Percentiles rank a stretch among this genome's conserved stretches.
Conservation (phyloP, 2,329 filamentous ascomycete species). For the Tolypocladium nubicola region DNA sequence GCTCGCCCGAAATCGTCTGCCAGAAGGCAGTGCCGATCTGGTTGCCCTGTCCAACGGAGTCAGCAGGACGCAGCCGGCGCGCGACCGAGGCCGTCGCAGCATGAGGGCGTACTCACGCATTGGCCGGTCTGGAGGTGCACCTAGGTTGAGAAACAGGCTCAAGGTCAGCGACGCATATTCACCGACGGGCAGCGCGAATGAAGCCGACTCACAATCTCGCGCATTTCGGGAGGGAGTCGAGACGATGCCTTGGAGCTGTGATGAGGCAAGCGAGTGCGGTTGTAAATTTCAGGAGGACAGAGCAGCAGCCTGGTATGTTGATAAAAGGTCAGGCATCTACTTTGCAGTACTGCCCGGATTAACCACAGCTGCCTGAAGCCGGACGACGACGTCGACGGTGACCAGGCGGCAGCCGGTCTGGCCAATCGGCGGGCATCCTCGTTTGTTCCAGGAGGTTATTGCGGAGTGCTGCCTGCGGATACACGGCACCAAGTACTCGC, state of each 20-base stretch:
- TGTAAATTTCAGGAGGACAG: not conserved
- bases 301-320: not conserved
- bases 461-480: not conserved
- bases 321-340: not conserved
- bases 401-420: not conserved
- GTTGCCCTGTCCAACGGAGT: conserved; percentile 68
- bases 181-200: not conserved
- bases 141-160: conserved; percentile 48
- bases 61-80: conserved; percentile 3
- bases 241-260: not conserved
- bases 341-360: not conserved
- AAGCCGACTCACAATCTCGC: not conserved
- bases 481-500: too few relatives aligned
- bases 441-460: not conserved
- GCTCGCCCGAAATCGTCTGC: conserved; percentile 80
- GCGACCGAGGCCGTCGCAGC: not conserved
- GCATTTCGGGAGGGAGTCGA: not conserved
- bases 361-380: not conserved
- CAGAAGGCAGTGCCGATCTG: conserved; percentile 99
- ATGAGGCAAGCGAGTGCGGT: not conserved
- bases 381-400: not conserved
- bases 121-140: conserved; percentile 99
- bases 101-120: conserved; percentile 56
- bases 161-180: conserved; percentile 37
- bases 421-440: not conserved